Evolutionary conservation across 2,329 filamentous ascomycete genomes (phyloP).

Genomic region (Diaporthe caulivora): DNA sequence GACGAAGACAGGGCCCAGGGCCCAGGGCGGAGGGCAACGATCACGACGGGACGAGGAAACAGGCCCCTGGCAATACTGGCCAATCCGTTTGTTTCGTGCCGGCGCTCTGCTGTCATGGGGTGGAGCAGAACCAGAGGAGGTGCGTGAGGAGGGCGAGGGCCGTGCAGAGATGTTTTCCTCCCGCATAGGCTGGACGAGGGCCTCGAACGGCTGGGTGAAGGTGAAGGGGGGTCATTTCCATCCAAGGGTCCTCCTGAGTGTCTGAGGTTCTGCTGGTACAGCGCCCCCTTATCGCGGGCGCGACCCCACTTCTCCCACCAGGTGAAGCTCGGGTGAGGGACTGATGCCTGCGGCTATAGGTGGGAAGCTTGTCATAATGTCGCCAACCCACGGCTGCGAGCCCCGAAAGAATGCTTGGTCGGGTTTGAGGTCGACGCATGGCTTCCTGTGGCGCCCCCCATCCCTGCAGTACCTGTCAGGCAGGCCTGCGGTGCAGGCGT

Average conservation of each 20-base stretch:
- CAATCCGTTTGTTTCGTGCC: constrained; percentile 27
- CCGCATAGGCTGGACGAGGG: constrained; percentile 29
- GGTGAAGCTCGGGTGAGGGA: constrained; percentile 18
- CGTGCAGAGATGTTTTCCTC: constrained; percentile 16
- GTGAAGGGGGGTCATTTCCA: constrained; percentile 1
- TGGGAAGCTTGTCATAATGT: constrained; percentile 5
- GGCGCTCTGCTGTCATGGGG: background rate
- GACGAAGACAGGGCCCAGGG: constrained; percentile 10
- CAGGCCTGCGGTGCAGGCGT: background rate
- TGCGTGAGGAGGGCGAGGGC: constrained; percentile 20
- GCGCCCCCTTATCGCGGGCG: constrained; percentile 21
- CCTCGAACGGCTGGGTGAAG: constrained; percentile 13
- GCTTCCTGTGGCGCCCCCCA: constrained; percentile 8
- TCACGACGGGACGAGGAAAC: constrained; percentile 9
- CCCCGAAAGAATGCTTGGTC: constrained; percentile 28
- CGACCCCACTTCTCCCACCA: constrained; percentile 15
- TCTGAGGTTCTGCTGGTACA: constrained; percentile 32
- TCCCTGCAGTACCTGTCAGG: constrained; percentile 7
- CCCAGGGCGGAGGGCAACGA: constrained; percentile 20
- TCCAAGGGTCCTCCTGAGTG: constrained; percentile 25
- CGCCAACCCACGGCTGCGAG: constrained; percentile 1
- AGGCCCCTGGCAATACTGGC: constrained; percentile 28
- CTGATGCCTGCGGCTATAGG: constrained; percentile 7
- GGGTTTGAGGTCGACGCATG: constrained; percentile 30
- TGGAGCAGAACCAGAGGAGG: constrained; percentile 5